Percentiles rank a stretch among this genome's conserved stretches.
These are phyloP conservation scores for Capronia coronata DNA, from an alignment of 2,329 filamentous ascomycete species.

Conservation along the genomic window DNA sequence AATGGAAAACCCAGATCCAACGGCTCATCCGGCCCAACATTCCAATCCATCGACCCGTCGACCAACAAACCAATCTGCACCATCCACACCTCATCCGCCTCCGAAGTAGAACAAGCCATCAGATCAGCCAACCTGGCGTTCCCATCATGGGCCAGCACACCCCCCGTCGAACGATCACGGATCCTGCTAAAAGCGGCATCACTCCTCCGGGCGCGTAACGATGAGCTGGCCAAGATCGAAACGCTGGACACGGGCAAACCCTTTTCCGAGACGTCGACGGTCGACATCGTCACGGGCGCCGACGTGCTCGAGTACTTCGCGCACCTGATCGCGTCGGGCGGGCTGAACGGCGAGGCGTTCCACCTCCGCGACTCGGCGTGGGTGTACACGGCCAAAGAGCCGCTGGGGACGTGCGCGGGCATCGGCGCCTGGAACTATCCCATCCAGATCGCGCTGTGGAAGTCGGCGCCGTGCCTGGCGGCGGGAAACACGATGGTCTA, in stretches of 20 bases:
- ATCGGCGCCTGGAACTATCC: constrained; percentile 93
- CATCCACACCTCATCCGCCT: constrained; percentile 61
- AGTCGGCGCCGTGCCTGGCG: constrained; percentile 75
- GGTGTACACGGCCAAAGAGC: constrained; percentile 75
- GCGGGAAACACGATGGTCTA: constrained; percentile 88
- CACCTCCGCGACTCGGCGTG: constrained; percentile 68
- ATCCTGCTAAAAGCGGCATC: constrained; percentile 71
- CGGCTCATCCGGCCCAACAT: constrained; percentile 45
- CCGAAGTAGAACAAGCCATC: constrained; percentile 66
- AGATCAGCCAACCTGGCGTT: constrained; percentile 66
- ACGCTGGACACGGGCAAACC: constrained; percentile 83
- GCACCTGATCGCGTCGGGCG: constrained; percentile 67
- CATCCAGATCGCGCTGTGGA: constrained; percentile 85
- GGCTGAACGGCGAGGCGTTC: constrained; percentile 72
- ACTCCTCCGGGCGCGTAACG: constrained; percentile 68
- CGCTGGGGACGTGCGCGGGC: constrained; percentile 75
- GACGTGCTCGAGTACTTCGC: constrained; percentile 85
- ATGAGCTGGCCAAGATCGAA: constrained; percentile 70
- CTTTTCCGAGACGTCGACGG: constrained; percentile 73
- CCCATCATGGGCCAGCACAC: constrained; percentile 66
- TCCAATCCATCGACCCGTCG: constrained; percentile 68
- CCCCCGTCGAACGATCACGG: constrained; percentile 66
- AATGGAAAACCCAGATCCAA: constrained; percentile 58
- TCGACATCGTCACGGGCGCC: constrained; percentile 75
- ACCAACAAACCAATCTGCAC: constrained; percentile 62